These are phyloP conservation scores for Calendula officinalis DNA, from an alignment of 129 eudicot genomes.

Conservation along the genomic window DNA sequence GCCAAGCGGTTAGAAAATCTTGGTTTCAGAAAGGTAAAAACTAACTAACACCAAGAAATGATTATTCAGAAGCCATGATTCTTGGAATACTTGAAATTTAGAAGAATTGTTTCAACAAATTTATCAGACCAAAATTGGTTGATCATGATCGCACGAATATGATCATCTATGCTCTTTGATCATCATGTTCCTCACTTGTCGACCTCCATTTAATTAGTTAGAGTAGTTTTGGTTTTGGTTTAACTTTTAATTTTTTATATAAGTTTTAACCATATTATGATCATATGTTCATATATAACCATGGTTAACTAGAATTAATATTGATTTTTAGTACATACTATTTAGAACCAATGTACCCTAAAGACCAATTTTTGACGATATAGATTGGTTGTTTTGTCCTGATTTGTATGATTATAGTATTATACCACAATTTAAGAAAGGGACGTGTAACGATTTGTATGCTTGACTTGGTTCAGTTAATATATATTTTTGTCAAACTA, in stretches of 20 bases:
- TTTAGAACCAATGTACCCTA: no score
- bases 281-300: no score
- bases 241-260: constrained; percentile 7
- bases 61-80: neutral
- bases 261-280: no score
- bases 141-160: constrained; percentile 13
- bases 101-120: neutral
- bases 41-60: constrained; percentile 5
- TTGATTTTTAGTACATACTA: no score
- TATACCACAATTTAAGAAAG: no score
- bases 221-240: neutral
- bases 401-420: no score
- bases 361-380: no score
- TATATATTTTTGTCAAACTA: no score
- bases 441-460: no score
- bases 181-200: neutral
- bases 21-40: constrained; percentile 79
- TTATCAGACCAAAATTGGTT: constrained; percentile 9
- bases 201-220: constrained; percentile 21
- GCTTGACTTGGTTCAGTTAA: no score
- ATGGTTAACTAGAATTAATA: no score
- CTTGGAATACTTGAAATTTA: neutral
- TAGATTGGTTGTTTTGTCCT: no score
- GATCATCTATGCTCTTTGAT: constrained; percentile 17
- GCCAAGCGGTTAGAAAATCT: constrained; percentile 87